phyloP scores from a whole-genome alignment of 805 yeast genomes.

The Schwanniomyces occidentalis region DNA sequence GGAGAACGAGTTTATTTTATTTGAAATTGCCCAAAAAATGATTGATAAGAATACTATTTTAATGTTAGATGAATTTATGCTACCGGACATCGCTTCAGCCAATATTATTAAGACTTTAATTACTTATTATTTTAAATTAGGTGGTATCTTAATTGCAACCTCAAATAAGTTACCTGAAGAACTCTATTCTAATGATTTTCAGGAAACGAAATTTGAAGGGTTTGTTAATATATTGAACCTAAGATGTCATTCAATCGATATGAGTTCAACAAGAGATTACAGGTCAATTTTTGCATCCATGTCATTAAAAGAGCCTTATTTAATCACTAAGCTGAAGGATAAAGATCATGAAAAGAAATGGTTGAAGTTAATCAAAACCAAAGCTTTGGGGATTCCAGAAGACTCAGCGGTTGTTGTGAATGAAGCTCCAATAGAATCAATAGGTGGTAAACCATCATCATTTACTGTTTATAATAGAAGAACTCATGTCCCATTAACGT shows the following conservation, averaged over 20 bases:
- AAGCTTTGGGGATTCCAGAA: slow-evolving; percentile 15
- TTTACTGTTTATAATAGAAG: slow-evolving; percentile 59
- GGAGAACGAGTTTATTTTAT: slow-evolving; percentile 64
- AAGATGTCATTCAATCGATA: slow-evolving; percentile 62
- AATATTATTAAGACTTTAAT: slow-evolving; percentile 64
- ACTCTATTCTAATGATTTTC: slow-evolving; percentile 64
- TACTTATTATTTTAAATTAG: slow-evolving; percentile 68
- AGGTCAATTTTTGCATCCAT: slow-evolving; percentile 32
- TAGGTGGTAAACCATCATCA: slow-evolving; percentile 22
- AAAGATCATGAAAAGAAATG: slow-evolving; percentile 29
- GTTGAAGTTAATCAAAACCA: slow-evolving; percentile 28
- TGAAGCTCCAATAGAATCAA: slow-evolving; percentile 6
- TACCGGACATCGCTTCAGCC: slow-evolving; percentile 75
- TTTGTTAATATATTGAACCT: slow-evolving; percentile 58
- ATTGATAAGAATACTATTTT: slow-evolving; percentile 56
- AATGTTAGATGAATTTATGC: slow-evolving; percentile 71
- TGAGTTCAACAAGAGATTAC: slow-evolving; percentile 61
- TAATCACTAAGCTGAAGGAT: slow-evolving; percentile 29
- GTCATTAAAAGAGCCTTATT: slow-evolving; percentile 24
- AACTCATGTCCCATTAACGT: slow-evolving; percentile 47
- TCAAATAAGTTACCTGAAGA: slow-evolving; percentile 74
- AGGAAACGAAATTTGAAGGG: slow-evolving; percentile 54
- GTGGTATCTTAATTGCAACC: slow-evolving; percentile 75
- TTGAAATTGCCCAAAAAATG: slow-evolving; percentile 68
- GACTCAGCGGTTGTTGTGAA: slow-evolving; percentile 6